Percentiles rank a stretch among this genome's conserved stretches.
Conservation (phyloP, 805 yeast genomes). For the Yarrowia keelungensis region DNA sequence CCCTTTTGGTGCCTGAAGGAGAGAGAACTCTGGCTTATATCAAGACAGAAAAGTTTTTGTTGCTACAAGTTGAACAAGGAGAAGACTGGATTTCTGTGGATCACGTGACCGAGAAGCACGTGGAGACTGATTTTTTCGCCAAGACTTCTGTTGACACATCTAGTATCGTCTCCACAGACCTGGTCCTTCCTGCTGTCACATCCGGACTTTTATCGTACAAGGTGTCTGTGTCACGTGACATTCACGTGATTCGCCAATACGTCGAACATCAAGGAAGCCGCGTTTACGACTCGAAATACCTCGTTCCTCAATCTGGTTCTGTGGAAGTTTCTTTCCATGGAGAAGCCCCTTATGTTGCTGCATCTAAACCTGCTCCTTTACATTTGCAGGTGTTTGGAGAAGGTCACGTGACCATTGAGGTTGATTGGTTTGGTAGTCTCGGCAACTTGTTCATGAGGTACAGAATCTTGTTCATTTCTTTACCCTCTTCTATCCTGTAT, state of each 20-base stretch:
- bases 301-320: slow-evolving; percentile 64
- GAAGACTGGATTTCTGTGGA: slow-evolving; percentile 13
- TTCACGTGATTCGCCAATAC: slow-evolving; percentile 4
- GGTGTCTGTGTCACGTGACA: background rate
- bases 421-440: slow-evolving; percentile 65
- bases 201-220: slow-evolving; percentile 3
- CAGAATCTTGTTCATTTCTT: slow-evolving; percentile 70
- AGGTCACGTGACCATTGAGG: slow-evolving; percentile 45
- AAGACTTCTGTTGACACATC: no score
- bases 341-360: slow-evolving; percentile 9
- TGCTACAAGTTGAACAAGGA: background rate
- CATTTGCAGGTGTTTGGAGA: slow-evolving; percentile 47
- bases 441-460: slow-evolving; percentile 73
- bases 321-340: slow-evolving; percentile 72
- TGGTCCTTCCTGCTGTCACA: no score
- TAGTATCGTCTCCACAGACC: background rate
- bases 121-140: background rate
- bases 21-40: background rate
- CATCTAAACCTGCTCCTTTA: slow-evolving; percentile 38
- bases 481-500: slow-evolving; percentile 66
- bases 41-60: background rate
- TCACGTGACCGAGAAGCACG: background rate
- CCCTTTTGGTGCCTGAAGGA: background rate
- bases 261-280: slow-evolving; percentile 46
- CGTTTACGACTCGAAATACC: slow-evolving; percentile 83